Evolutionary conservation across 768 basidiomycete genomes (phyloP).

Genomic region (Pilatotrama ljubarskyi): DNA sequence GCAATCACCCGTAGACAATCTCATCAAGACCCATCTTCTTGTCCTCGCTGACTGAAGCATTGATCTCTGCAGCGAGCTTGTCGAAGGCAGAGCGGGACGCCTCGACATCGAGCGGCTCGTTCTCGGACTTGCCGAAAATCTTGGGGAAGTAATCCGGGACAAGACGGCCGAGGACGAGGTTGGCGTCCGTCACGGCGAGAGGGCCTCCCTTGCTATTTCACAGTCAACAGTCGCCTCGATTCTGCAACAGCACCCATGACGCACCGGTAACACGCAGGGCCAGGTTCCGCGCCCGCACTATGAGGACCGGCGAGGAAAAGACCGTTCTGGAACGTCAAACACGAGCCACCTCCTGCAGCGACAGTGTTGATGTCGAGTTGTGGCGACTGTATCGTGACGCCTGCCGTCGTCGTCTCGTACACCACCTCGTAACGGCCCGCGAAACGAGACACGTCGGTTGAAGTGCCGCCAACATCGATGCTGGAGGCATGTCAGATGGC

Average conservation of each 20-base stretch:
- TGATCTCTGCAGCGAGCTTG: conserved; percentile 67
- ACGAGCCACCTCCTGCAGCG: conserved; percentile 92
- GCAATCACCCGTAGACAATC: conserved; percentile 76
- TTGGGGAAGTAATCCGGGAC: conserved; percentile 92
- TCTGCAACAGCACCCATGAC: not conserved
- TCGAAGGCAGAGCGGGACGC: conserved; percentile 72
- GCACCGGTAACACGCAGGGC: conserved; percentile 87
- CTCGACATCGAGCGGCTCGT: conserved; percentile 77
- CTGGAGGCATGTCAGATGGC: conserved; percentile 37
- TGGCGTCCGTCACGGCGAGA: conserved; percentile 90
- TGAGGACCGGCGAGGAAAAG: conserved; percentile 91
- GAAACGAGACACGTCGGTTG: conserved; percentile 93
- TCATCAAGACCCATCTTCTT: conserved; percentile 72
- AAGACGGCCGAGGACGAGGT: conserved; percentile 84
- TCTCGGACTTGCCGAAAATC: conserved; percentile 89
- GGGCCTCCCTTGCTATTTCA: conserved; percentile 80
- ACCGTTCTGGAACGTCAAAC: conserved; percentile 86
- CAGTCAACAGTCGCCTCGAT: not conserved
- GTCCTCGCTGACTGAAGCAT: conserved; percentile 49
- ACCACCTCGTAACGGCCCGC: conserved; percentile 90
- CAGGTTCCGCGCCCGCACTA: conserved; percentile 91
- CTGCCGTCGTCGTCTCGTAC: conserved; percentile 94
- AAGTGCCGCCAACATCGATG: conserved; percentile 92
- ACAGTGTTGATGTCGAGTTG: conserved; percentile 96
- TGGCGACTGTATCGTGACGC: conserved; percentile 88